Conservation (phyloP, 169 alveolate genomes). For the Eimeria praecox region DNA sequence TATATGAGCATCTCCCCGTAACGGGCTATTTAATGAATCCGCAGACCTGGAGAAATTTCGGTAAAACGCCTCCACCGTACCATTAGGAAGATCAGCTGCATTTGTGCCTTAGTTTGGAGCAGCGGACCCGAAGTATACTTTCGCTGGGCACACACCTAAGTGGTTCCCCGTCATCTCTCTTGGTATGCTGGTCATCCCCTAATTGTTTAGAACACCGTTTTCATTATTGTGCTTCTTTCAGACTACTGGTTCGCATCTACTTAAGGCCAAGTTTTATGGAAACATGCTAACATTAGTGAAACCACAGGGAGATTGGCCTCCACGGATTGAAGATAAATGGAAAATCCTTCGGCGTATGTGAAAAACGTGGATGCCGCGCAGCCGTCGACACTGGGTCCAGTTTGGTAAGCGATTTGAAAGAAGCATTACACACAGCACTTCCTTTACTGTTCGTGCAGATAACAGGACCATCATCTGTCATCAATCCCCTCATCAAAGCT, state of each 20-base stretch:
- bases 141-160: conserved; percentile 89
- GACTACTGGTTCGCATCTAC: conserved; percentile 68
- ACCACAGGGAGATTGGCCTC: conserved; percentile 93
- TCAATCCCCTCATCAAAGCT: conserved; percentile 87
- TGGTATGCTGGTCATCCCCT: conserved; percentile 82
- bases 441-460: conserved; percentile 80
- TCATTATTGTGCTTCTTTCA: neutral
- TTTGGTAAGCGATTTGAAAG: conserved; percentile 81
- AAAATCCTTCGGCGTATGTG: conserved; percentile 85
- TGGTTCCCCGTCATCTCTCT: conserved; percentile 94
- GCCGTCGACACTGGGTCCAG: conserved; percentile 96
- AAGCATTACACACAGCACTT: neutral
- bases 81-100: neutral
- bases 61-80: conserved; percentile 42
- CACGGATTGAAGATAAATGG: conserved; percentile 89
- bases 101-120: conserved; percentile 91
- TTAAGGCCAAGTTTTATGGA: neutral
- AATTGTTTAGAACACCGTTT: neutral
- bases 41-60: conserved; percentile 83
- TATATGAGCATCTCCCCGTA: neutral
- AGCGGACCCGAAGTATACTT: conserved; percentile 91
- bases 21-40: conserved; percentile 46
- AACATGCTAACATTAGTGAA: neutral
- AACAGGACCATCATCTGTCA: conserved; percentile 91
- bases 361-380: conserved; percentile 90